phyloP scores from a whole-genome alignment of 2,329 filamentous ascomycete genomes.

The Pezicula neosporulosa region DNA sequence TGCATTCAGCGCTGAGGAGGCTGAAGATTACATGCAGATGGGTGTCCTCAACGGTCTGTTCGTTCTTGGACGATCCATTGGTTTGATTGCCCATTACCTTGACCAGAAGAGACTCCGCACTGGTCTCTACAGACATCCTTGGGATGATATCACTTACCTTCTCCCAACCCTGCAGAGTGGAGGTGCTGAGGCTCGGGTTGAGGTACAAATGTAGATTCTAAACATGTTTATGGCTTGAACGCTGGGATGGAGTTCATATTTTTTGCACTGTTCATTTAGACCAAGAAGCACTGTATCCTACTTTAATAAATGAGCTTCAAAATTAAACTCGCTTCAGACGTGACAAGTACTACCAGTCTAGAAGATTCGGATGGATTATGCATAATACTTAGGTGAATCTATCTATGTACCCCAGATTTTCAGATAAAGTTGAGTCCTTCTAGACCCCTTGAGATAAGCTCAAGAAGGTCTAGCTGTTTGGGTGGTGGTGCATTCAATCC shows the following conservation, averaged over 20 bases:
- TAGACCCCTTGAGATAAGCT: too few relatives aligned
- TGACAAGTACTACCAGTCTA: too few relatives aligned
- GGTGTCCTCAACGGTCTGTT: constrained; percentile 99
- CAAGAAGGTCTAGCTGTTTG: too few relatives aligned
- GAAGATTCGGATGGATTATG: too few relatives aligned
- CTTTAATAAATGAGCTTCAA: constrained; percentile 9
- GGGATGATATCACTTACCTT: constrained; percentile 97
- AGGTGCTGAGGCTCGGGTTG: constrained; percentile 81
- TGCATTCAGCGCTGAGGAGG: constrained; percentile 93
- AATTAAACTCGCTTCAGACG: background rate
- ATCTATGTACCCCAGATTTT: too few relatives aligned
- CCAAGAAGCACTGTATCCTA: constrained; percentile 15
- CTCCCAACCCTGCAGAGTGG: constrained; percentile 75
- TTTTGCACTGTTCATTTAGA: constrained; percentile 16
- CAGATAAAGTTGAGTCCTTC: too few relatives aligned
- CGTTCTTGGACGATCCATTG: constrained; percentile 93
- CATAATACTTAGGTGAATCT: too few relatives aligned
- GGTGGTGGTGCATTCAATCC: too few relatives aligned
- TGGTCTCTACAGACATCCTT: constrained; percentile 97
- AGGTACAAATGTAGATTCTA: constrained; percentile 64
- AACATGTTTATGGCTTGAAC: constrained; percentile 3
- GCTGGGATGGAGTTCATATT: constrained; percentile 7
- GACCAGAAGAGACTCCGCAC: constrained; percentile 99
- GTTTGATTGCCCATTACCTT: constrained; percentile 99
- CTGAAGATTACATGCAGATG: constrained; percentile 98